A percentile compares a stretch with the other conserved stretches of the same genome.
These are phyloP conservation scores for Cyclotella kingstonii DNA, from an alignment of 108 stramenopile genomes.

Conservation along the genomic window DNA sequence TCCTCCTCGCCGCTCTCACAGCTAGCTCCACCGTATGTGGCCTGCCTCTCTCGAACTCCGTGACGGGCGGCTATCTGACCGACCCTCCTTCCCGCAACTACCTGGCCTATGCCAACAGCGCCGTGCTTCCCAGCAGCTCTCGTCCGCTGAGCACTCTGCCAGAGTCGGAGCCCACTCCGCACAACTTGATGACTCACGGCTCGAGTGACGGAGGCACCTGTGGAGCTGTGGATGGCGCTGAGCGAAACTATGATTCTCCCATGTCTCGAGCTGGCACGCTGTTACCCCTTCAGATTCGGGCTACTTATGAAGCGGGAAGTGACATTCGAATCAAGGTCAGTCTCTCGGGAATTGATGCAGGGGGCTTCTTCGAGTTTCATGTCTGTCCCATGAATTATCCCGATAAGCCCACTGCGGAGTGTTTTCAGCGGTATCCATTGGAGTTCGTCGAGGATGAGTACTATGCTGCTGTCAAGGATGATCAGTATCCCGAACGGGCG, in stretches of 20 bases:
- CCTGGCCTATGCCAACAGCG: conserved; percentile 13
- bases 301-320: conserved; percentile 7
- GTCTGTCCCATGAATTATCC: conserved; percentile 28
- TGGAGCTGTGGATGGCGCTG: conserved; percentile 18
- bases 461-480: conserved; percentile 20
- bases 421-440: conserved; percentile 21
- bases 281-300: conserved; percentile 24
- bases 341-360: conserved; percentile 7
- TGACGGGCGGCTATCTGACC: conserved; percentile 29
- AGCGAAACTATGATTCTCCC: conserved; percentile 27
- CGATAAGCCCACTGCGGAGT: conserved; percentile 16
- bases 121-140: conserved; percentile 12
- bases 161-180: conserved; percentile 29
- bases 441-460: conserved; percentile 26
- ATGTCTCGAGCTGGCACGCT: conserved; percentile 2
- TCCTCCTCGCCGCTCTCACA: background rate
- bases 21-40: background rate
- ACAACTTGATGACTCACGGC: background rate
- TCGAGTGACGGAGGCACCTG: conserved; percentile 4
- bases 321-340: conserved; percentile 17
- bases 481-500: conserved; percentile 15
- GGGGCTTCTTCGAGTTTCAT: conserved; percentile 37
- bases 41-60: background rate
- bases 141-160: conserved; percentile 16
- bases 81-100: conserved; percentile 31